A percentile compares a stretch with the other conserved stretches of the same genome.
These are phyloP conservation scores for Aspergillus flavus DNA, from an alignment of 2,329 filamentous ascomycete species.

Conservation along the genomic window DNA sequence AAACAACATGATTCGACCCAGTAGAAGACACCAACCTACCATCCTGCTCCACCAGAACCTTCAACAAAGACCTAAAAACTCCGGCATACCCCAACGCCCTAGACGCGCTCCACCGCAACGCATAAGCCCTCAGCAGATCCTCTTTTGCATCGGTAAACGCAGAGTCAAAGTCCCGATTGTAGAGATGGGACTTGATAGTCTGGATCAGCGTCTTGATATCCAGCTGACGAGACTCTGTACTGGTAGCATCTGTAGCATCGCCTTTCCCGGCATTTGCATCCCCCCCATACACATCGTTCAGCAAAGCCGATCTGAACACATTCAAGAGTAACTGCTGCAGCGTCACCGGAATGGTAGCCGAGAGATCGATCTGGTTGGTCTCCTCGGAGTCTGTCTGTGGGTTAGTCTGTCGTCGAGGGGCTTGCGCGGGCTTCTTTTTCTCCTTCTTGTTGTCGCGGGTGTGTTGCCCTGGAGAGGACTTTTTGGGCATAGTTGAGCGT, in stretches of 20 bases:
- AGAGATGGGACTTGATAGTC: slow-evolving; percentile 82
- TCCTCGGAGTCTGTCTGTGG: slow-evolving; percentile 6
- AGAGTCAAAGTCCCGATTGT: slow-evolving; percentile 76
- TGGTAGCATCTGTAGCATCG: slow-evolving; percentile 1
- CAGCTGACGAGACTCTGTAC: slow-evolving; percentile 13
- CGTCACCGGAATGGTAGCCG: slow-evolving; percentile 48
- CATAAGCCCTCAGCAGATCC: slow-evolving; percentile 78
- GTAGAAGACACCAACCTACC: not conserved
- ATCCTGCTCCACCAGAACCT: slow-evolving; percentile 17
- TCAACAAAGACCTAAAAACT: slow-evolving; percentile 50
- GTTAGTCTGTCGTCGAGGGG: slow-evolving; percentile 10
- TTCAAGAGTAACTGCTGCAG: slow-evolving; percentile 73
- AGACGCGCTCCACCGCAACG: slow-evolving; percentile 86
- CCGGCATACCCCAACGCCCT: slow-evolving; percentile 79
- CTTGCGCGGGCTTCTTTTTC: slow-evolving; percentile 13
- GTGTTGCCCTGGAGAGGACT: slow-evolving; percentile 3
- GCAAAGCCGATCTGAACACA: slow-evolving; percentile 70
- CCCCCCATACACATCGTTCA: slow-evolving; percentile 42
- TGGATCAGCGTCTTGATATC: slow-evolving; percentile 64
- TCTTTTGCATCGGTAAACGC: slow-evolving; percentile 70
- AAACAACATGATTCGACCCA: slow-evolving; percentile 47
- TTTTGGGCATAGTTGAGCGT: slow-evolving; percentile 6
- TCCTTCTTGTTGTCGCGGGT: slow-evolving; percentile 12
- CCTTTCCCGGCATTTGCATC: not conserved
- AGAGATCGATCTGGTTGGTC: slow-evolving; percentile 24